phyloP scores from a whole-genome alignment of 2,329 filamentous ascomycete genomes.

The Colletotrichum echinochloae region DNA sequence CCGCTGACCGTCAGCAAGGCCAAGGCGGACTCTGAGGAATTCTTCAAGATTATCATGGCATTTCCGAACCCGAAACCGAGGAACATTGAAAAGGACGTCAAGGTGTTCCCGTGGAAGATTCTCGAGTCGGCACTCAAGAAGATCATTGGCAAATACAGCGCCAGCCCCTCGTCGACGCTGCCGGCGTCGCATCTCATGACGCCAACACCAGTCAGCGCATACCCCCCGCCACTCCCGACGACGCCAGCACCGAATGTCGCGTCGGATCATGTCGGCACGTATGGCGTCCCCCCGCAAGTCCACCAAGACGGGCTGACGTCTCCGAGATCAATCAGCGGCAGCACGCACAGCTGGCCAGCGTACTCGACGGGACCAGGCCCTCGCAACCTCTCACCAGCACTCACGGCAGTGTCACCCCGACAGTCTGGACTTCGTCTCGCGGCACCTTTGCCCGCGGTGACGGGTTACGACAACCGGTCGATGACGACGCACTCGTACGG shows the following conservation, averaged over 20 bases:
- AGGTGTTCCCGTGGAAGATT: constrained; percentile 97
- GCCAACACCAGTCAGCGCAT: constrained; percentile 53
- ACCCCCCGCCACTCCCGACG: constrained; percentile 58
- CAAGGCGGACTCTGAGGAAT: constrained; percentile 92
- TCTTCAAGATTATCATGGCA: constrained; percentile 99
- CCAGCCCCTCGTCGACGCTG: constrained; percentile 57
- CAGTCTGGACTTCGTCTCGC: constrained; percentile 38
- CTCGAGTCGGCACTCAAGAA: constrained; percentile 90
- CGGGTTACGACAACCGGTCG: constrained; percentile 54
- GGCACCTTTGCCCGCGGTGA: constrained; percentile 53
- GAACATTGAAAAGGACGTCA: constrained; percentile 99
- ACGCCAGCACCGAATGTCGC: constrained; percentile 54
- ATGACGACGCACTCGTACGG: constrained; percentile 52
- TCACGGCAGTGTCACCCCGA: constrained; percentile 54
- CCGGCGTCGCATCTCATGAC: constrained; percentile 56
- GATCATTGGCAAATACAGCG: constrained; percentile 95
- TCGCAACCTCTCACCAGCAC: constrained; percentile 59
- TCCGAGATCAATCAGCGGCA: constrained; percentile 63
- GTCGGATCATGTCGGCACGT: constrained; percentile 53
- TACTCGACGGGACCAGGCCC: constrained; percentile 54
- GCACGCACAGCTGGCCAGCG: constrained; percentile 60
- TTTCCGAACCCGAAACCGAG: constrained; percentile 95
- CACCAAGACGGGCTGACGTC: constrained; percentile 64
- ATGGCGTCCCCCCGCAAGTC: constrained; percentile 54
- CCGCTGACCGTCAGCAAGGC: constrained; percentile 94